Conservation (phyloP, 805 yeast genomes). For the Cyberlindnera mrakii region DNA sequence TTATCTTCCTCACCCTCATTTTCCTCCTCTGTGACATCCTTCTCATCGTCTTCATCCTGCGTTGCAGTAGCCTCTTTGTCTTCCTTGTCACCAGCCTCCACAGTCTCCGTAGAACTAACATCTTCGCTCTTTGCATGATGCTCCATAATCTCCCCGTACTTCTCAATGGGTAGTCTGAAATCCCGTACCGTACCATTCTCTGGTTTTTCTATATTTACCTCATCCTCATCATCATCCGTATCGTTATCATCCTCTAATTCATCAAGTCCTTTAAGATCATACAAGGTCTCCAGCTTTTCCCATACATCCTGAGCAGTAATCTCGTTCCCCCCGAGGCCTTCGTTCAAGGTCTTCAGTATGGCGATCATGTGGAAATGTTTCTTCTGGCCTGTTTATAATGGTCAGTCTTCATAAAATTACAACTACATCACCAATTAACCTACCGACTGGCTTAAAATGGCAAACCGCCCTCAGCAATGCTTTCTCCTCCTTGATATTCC, state of each 20-base stretch:
- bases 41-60: constrained; percentile 12
- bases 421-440: not conserved
- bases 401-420: not conserved
- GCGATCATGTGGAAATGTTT: constrained; percentile 34
- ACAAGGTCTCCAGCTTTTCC: constrained; percentile 47
- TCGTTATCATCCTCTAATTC: constrained; percentile 37
- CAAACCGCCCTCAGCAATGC: constrained; percentile 55
- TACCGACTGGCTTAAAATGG: constrained; percentile 65
- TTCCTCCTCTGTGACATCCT: constrained; percentile 4
- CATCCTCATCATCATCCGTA: constrained; percentile 7
- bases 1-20: constrained; percentile 9
- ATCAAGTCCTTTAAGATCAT: constrained; percentile 54
- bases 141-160: constrained; percentile 26
- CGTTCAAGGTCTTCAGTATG: constrained; percentile 15
- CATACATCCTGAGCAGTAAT: constrained; percentile 46
- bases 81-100: not conserved
- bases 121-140: constrained; percentile 27
- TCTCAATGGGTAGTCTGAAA: constrained; percentile 8
- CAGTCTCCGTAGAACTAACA: not conserved
- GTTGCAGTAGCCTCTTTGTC: constrained; percentile 11
- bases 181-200: constrained; percentile 8
- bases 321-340: constrained; percentile 18
- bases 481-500: constrained; percentile 61
- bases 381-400: constrained; percentile 8
- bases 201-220: not conserved